Evolutionary conservation across 768 basidiomycete species (phyloP).

Genomic region (Saitozyma sp.): DNA sequence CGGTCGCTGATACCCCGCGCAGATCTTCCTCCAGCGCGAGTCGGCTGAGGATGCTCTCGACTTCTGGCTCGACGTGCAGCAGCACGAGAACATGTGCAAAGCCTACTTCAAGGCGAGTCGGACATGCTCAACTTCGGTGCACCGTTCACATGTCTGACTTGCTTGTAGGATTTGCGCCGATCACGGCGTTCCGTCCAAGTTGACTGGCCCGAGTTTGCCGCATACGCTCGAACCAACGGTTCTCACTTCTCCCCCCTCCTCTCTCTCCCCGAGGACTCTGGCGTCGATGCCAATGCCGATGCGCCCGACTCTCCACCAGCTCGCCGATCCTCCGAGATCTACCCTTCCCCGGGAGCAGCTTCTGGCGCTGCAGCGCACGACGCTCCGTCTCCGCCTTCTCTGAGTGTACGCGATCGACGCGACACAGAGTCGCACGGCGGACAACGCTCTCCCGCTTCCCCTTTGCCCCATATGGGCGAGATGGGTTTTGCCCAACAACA

Average conservation of each 20-base stretch:
- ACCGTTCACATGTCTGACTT: conserved; percentile 1
- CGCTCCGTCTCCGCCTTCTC: conserved; percentile 1
- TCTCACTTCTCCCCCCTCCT: conserved; percentile 91
- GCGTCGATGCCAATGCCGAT: conserved; percentile 4
- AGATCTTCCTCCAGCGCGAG: conserved; percentile 95
- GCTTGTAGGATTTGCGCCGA: conserved; percentile 74
- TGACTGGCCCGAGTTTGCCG: conserved; percentile 98
- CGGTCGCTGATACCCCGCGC: neutral
- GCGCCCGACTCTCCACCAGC: neutral
- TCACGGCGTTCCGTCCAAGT: conserved; percentile 89
- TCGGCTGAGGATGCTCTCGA: conserved; percentile 94
- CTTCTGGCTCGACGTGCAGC: conserved; percentile 98
- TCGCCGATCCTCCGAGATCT: neutral
- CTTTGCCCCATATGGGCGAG: neutral
- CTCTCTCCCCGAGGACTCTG: conserved; percentile 53
- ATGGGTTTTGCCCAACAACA: neutral
- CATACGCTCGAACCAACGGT: conserved; percentile 84
- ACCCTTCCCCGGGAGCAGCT: conserved; percentile 4
- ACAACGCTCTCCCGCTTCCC: neutral
- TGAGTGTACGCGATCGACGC: conserved; percentile 24
- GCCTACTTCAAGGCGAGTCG: conserved; percentile 82
- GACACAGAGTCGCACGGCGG: conserved; percentile 47
- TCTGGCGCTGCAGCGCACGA: conserved; percentile 3
- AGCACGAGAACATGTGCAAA: conserved; percentile 97
- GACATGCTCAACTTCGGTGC: neutral